These are phyloP conservation scores for Arabidopsis arenosa DNA, from an alignment of 345 rosid genomes.

Conservation along the genomic window DNA sequence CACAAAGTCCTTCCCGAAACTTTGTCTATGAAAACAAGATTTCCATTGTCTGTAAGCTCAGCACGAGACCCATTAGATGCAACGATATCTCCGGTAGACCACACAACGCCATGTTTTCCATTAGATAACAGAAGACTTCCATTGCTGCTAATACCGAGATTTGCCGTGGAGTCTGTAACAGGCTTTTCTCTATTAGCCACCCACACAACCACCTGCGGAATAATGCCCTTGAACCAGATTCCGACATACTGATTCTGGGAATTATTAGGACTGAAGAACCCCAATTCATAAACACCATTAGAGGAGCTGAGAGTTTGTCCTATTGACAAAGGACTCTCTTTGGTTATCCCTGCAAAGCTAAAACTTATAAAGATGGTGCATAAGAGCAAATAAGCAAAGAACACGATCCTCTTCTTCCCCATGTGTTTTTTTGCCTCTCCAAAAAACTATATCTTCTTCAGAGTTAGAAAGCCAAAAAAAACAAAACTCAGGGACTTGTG, in stretches of 20 bases:
- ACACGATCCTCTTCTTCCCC: background rate
- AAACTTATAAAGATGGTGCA: background rate
- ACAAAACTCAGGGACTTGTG: background rate
- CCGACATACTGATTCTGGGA: constrained; percentile 43
- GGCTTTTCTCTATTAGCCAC: constrained; percentile 30
- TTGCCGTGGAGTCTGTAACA: background rate
- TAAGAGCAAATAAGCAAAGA: constrained; percentile 20
- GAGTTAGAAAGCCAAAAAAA: background rate
- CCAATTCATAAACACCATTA: constrained; percentile 33
- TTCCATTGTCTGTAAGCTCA: constrained; percentile 18
- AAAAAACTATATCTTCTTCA: background rate
- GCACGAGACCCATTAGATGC: background rate
- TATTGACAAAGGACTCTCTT: constrained; percentile 5
- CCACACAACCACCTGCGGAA: constrained; percentile 42
- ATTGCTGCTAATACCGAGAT: background rate
- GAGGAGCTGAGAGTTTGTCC: constrained; percentile 26
- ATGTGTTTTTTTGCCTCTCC: background rate
- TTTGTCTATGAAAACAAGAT: constrained; percentile 21
- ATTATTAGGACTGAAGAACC: constrained; percentile 35
- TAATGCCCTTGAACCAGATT: constrained; percentile 45
- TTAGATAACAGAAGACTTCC: background rate
- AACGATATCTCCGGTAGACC: constrained; percentile 1
- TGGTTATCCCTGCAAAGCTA: constrained; percentile 4
- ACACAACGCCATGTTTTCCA: background rate
- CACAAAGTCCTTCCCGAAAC: background rate